Base-by-base conservation (phyloP, 495 filamentous ascomycete species). In the Niebla homalea region DNA sequence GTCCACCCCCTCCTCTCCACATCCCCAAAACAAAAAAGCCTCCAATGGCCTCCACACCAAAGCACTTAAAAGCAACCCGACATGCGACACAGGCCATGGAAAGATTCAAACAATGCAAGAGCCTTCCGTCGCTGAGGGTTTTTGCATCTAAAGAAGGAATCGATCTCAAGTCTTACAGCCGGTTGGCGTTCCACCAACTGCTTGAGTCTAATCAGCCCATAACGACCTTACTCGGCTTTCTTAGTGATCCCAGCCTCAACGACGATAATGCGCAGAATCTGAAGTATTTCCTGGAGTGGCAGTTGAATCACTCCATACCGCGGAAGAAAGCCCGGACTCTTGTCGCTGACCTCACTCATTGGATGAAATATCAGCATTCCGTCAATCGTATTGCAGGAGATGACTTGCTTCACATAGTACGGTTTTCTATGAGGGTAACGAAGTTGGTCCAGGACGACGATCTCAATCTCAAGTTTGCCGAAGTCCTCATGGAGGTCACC, bases 181-280 rank as follows among this genome's bases (percentile, higher is more conserved):
- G 62, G 11, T 50, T 66, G 44, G 67, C 69, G 18, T 70, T 75
- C 50, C 44, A 62, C 39, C 61, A 63, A 8, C 50, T 74, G 36
- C 56, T 70, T 14, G 46, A 55, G 22, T 54, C 47, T 38, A 43
- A 26, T 20, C 29, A 46, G 36, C 21, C 29, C 23, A 32, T 59
- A 53, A 32, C 62, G 15, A 58, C 65, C 50, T 57, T 67, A 0
- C 50, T 67, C n/a, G 46, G 56, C 8, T 74, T 74, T 36, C 44
- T 75, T 22, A 66, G 70, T 39, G 71, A 77, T 44, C 60, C 60
- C 0, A 58, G 58, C 23, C 43, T 75, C 29, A 73, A 73, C 46
- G 62, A 59, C 23, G 57, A 47, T 4, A 65, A 67, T 14, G 63
- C 69, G 12, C 59, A 66, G 1, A 75, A 75, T 46, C 57, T 43